These are phyloP conservation scores for Yarrowia bubula DNA, from an alignment of 805 yeast species.

Conservation along the genomic window DNA sequence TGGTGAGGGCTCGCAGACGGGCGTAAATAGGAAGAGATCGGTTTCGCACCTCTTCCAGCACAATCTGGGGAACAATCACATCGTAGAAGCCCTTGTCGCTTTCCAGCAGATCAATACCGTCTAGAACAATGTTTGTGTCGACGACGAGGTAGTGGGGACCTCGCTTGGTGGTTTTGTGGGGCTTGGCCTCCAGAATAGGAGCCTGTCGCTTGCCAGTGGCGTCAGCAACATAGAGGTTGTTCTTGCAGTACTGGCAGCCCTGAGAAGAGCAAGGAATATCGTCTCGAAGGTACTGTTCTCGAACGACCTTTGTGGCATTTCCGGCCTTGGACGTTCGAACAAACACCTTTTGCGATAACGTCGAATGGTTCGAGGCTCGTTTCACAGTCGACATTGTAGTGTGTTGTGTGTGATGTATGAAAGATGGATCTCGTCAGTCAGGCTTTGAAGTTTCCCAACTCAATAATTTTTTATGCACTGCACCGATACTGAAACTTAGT, in stretches of 20 bases:
- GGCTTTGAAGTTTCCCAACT: neutral
- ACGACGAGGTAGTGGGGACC: conserved; percentile 79
- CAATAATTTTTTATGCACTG: conserved; percentile 23
- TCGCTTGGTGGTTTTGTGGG: conserved; percentile 48
- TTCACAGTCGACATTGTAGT: conserved; percentile 19
- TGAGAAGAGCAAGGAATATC: conserved; percentile 90
- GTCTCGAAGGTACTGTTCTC: conserved; percentile 89
- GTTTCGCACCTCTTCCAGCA: conserved; percentile 87
- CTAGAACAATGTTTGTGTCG: conserved; percentile 85
- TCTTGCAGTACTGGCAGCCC: conserved; percentile 62
- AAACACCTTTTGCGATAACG: conserved; percentile 61
- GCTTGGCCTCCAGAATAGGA: conserved; percentile 63
- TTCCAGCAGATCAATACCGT: conserved; percentile 88
- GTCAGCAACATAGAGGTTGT: conserved; percentile 51
- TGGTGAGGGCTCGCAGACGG: conserved; percentile 72
- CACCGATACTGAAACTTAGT: conserved; percentile 14
- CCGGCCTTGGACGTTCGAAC: conserved; percentile 83
- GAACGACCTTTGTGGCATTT: conserved; percentile 81
- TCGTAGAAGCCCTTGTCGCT: conserved; percentile 73
- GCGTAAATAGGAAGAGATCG: conserved; percentile 84
- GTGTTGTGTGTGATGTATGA: neutral
- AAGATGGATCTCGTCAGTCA: neutral
- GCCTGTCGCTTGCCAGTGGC: conserved; percentile 65
- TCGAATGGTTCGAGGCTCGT: conserved; percentile 25
- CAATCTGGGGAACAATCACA: conserved; percentile 93